These are phyloP conservation scores for Trichoderma sp. DNA, from an alignment of 2,329 filamentous ascomycete species.

Conservation along the genomic window DNA sequence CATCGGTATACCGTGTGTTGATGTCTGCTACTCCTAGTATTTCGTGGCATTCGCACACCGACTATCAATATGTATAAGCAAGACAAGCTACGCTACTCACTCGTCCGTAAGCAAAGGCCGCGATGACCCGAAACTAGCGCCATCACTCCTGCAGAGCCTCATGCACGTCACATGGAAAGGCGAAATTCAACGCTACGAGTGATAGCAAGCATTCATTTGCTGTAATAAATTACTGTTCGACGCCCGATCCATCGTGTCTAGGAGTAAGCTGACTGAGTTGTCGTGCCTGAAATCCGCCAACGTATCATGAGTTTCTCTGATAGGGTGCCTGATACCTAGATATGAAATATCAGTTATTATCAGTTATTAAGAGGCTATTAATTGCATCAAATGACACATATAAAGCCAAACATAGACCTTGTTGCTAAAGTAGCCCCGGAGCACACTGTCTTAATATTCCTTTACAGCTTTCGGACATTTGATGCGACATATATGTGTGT, in stretches of 20 bases:
- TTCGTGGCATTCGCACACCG: not conserved
- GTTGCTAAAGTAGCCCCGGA: not conserved
- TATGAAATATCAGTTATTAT: not conserved
- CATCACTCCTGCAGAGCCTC: slow-evolving; percentile 10
- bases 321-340: not conserved
- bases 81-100: not conserved
- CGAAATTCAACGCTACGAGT: not conserved
- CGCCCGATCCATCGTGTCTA: not conserved
- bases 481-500: not conserved
- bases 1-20: not conserved
- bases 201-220: not conserved
- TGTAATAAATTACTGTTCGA: not conserved
- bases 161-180: not conserved
- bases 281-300: not conserved
- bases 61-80: not conserved
- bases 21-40: not conserved
- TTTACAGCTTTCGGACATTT: not conserved
- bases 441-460: not conserved
- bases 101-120: slow-evolving; percentile 4
- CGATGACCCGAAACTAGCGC: not conserved
- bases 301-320: not conserved
- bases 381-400: not conserved
- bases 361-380: not conserved
- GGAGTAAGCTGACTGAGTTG: slow-evolving; percentile 6
- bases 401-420: not conserved